A percentile compares a stretch with the other conserved stretches of the same genome.
These are phyloP conservation scores for Trichoderma sp. DNA, from an alignment of 2,329 filamentous ascomycete species.

Conservation along the genomic window DNA sequence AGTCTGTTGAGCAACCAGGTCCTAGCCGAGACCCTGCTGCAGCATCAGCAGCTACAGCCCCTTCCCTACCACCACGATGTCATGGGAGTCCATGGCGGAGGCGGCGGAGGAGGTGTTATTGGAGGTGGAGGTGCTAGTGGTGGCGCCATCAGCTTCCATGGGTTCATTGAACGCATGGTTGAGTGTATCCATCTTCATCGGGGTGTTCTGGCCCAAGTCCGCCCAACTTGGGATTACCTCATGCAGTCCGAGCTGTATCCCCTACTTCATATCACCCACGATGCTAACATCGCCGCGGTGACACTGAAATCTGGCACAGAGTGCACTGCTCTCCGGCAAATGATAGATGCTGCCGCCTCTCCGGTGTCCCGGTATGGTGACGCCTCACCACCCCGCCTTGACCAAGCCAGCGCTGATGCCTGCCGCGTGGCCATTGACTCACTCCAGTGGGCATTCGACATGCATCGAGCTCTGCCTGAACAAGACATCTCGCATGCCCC, in stretches of 20 bases:
- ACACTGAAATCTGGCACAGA: conserved; percentile 28
- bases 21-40: conserved; percentile 48
- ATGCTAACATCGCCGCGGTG: conserved; percentile 14
- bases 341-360: conserved; percentile 28
- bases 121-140: not conserved
- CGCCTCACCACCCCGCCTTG: conserved; percentile 23
- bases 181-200: conserved; percentile 46
- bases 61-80: conserved; percentile 16
- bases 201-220: conserved; percentile 43
- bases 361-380: conserved; percentile 34
- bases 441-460: conserved; percentile 40
- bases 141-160: conserved; percentile 36
- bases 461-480: conserved; percentile 31
- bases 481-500: conserved; percentile 33
- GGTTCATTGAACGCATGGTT: conserved; percentile 43
- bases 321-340: conserved; percentile 28
- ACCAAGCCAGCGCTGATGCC: conserved; percentile 30
- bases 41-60: conserved; percentile 32
- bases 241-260: conserved; percentile 37
- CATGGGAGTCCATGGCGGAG: conserved; percentile 12
- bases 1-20: conserved; percentile 47
- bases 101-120: not conserved
- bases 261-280: conserved; percentile 29
- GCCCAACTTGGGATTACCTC: conserved; percentile 38
- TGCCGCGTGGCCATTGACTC: conserved; percentile 34